Base-by-base conservation (phyloP, 129 eudicot genomes). In the sunflower (Helianthus annuus) region DNA sequence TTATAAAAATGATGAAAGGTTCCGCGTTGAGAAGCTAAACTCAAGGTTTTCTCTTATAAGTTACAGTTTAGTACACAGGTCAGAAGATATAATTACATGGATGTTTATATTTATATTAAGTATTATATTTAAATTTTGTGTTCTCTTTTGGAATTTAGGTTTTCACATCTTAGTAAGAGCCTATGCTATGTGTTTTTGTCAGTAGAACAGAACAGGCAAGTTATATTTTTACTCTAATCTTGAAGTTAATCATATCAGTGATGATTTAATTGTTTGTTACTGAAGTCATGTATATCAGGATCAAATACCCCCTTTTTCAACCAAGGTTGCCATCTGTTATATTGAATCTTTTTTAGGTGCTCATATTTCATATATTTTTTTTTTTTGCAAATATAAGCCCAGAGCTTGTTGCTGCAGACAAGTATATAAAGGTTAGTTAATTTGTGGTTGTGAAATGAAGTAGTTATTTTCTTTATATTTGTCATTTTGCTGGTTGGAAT, bases 31-130 rank as follows among this genome's bases (percentile, higher is more conserved):
- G 97, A 91, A 75, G 82, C 88, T 48, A 91, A 91, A 83, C 88
- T 91, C 72, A 82, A 87, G 82, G 96, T 88, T 70, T 88, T 88
- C 70, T 88, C 97, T 29, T 91, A 88, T 79, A 92, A 89, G 85
- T 74, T 92, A 67, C 95, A 87, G 84, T 92, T 92, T 78, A 49
- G 53, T 62, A n/a, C 84, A 70, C 95, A 85, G 96, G 98, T 87
- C 40, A 78, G 89, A 34, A 70, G 22, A 70, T 63, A 39, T 36
- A 68, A 60, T 39, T 69, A 27, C 54, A 66, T 22, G 56, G 53
- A 17, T 49, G 49, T 64, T 10, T 64, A 8, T 24, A 49, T 72
- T 76, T 64, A 39, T 55, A 64, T 7, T 48, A 64, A 15, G 36
- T 36, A 62, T 16, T 39, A 15, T 51, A 48, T 68, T 48, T 46